Conservation (phyloP, 257 asterid species). For the Nemophila menziesii region DNA sequence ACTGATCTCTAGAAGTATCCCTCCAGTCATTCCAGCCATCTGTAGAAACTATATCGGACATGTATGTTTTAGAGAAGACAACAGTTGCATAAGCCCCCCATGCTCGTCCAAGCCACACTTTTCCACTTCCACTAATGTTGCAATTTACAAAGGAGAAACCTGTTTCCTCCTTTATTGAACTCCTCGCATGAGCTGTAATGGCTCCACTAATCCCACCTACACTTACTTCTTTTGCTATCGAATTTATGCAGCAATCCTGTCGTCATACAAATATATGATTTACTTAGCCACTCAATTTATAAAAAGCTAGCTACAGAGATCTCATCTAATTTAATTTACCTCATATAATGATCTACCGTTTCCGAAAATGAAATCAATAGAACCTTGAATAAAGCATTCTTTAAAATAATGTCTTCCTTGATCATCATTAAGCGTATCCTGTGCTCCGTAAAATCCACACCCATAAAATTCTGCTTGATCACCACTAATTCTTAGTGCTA, state of each 20-base stretch:
- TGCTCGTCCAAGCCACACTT: slow-evolving; percentile 81
- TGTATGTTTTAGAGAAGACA: slow-evolving; percentile 42
- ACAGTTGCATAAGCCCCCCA: slow-evolving; percentile 73
- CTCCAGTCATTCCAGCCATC: slow-evolving; percentile 85
- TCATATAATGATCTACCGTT: slow-evolving; percentile 57
- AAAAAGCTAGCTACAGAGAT: too few species aligned
- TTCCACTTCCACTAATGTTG: slow-evolving; percentile 48
- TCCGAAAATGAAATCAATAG: slow-evolving; percentile 88
- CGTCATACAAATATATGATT: not conserved
- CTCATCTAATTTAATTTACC: slow-evolving; percentile 22
- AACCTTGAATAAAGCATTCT: slow-evolving; percentile 80
- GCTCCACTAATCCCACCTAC: slow-evolving; percentile 43
- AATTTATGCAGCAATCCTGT: slow-evolving; percentile 56
- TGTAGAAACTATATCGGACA: slow-evolving; percentile 55
- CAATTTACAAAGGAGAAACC: slow-evolving; percentile 83
- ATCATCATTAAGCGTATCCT: slow-evolving; percentile 70
- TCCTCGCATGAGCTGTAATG: slow-evolving; percentile 71
- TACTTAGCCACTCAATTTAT: too few species aligned
- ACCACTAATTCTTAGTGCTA: slow-evolving; percentile 55
- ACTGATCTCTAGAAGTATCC: slow-evolving; percentile 63
- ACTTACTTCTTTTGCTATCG: slow-evolving; percentile 40
- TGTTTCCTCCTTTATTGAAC: slow-evolving; percentile 28
- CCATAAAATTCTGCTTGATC: slow-evolving; percentile 74
- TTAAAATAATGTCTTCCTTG: slow-evolving; percentile 71
- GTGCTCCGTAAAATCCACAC: slow-evolving; percentile 77